Evolutionary conservation across 2,329 filamentous ascomycete species (phyloP), one percentile per base, ranked within the genome.

Genomic region (Arthrobotrys sphaeroides): DNA sequence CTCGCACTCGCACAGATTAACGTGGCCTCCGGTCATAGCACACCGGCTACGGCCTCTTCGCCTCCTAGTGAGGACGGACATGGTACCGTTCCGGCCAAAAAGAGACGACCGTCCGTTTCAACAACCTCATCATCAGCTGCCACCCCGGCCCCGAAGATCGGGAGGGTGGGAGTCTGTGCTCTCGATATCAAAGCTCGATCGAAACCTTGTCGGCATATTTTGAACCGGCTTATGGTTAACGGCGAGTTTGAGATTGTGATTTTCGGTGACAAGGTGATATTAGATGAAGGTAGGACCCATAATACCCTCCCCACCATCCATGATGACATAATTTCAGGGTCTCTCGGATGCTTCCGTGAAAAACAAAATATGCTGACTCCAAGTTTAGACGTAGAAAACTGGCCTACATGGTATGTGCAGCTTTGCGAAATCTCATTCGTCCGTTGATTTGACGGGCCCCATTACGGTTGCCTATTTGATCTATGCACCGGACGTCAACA

Each of bases 191-290:
- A 99, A 84, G 95, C 95, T 36, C 88, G 95, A 80, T 97, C 94
- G 85, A 98, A 98, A 83, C 95, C 95, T 0, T 97, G 94, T 81
- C 88, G 96, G 78, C 98, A 97, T 81, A 99, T 99, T 79, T 84
- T 99, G 73, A 98, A 96, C 81, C 89, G 94, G 59, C 86, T 99
- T 18, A 94, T 97, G 78, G 89, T 91, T 33, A 94, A 96, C 78
- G 89, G 90, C 57, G 94, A 98, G 79, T 98, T 99, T 80, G 94
- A 99, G 80, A 94, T 98, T 22, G 90, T 96, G 77, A 94, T 99
- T 10, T 99, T 99, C 84, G 96, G 95, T 53, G 95, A 99, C 84
- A 99, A 99, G 84, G 94, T 97, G 45, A 99, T 99, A 79, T 86
- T 99, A 36, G 95, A 99, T 81, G 95, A 99, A 87, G 87, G 88